Evolutionary conservation across 371 early-diverging fungal genomes (phyloP).

Genomic region (Mortierella sp.): DNA sequence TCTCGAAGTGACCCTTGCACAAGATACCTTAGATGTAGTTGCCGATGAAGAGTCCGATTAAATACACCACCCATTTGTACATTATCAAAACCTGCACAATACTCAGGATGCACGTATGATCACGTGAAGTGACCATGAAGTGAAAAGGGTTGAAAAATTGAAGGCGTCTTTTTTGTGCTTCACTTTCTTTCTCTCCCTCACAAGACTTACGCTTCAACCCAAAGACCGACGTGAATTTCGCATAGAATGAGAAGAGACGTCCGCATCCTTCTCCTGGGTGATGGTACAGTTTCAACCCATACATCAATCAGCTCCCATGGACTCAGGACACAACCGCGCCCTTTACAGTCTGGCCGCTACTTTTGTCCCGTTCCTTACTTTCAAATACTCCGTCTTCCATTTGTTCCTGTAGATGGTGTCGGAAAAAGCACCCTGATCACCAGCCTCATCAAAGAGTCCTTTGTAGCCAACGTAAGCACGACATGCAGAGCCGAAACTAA

Average conservation of each 20-base stretch:
- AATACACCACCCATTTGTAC: conserved; percentile 5
- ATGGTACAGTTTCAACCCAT: conserved; percentile 69
- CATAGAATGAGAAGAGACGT: conserved; percentile 88
- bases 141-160: not conserved
- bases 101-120: not conserved
- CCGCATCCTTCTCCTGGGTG: conserved; percentile 91
- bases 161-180: not conserved
- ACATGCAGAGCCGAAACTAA: not conserved
- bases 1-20: conserved; percentile 43
- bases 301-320: not conserved
- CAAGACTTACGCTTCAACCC: not conserved
- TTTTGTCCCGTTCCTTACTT: conserved; percentile 3
- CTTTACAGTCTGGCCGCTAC: not conserved
- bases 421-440: conserved; percentile 98
- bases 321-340: not conserved
- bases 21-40: conserved; percentile 57
- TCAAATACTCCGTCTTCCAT: not conserved
- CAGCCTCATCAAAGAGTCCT: conserved; percentile 95
- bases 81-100: not conserved
- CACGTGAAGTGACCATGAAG: not conserved
- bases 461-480: conserved; percentile 87
- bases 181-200: not conserved
- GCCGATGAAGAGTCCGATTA: conserved; percentile 49
- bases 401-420: conserved; percentile 77
- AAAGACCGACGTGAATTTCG: not conserved